Conservation (phyloP, 2,329 filamentous ascomycete species). For the Pestalotiopsis sp. region DNA sequence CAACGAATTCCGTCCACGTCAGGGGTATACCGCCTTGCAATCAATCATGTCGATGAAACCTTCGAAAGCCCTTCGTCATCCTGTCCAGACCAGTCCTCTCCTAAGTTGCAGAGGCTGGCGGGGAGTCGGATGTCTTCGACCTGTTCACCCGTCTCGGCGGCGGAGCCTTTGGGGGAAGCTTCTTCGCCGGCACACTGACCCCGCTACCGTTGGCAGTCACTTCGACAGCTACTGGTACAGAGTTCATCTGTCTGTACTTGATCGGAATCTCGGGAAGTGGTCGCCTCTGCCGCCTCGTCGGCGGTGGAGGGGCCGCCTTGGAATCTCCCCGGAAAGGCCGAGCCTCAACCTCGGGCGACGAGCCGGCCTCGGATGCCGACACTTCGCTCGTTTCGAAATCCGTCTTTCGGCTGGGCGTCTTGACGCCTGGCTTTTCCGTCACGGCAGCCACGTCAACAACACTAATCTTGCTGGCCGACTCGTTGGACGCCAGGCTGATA, state of each 20-base stretch:
- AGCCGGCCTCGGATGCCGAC: neutral
- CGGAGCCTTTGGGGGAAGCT: slow-evolving; percentile 47
- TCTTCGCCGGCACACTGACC: slow-evolving; percentile 32
- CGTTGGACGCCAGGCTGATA: slow-evolving; percentile 68
- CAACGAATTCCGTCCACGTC: neutral
- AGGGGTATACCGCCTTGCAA: neutral
- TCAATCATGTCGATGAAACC: neutral
- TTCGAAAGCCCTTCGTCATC: neutral
- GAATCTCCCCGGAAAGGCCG: slow-evolving; percentile 14
- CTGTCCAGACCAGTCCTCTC: neutral
- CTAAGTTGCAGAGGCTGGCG: slow-evolving; percentile 14
- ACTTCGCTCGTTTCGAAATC: slow-evolving; percentile 22
- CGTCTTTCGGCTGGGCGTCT: slow-evolving; percentile 72
- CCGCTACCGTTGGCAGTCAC: slow-evolving; percentile 28
- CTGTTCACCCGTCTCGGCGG: slow-evolving; percentile 49
- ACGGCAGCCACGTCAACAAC: slow-evolving; percentile 79
- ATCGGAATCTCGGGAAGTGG: slow-evolving; percentile 56
- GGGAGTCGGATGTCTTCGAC: slow-evolving; percentile 36
- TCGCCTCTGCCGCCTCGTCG: slow-evolving; percentile 42
- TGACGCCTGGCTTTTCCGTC: slow-evolving; percentile 79
- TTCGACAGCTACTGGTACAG: slow-evolving; percentile 28
- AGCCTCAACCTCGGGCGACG: slow-evolving; percentile 7
- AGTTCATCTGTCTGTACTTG: slow-evolving; percentile 57
- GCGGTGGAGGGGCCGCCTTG: slow-evolving; percentile 19
- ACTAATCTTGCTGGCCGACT: slow-evolving; percentile 74